Evolutionary conservation across 176 grass and related monocot species (phyloP).

Genomic region (Bothriochloa decipiens): DNA sequence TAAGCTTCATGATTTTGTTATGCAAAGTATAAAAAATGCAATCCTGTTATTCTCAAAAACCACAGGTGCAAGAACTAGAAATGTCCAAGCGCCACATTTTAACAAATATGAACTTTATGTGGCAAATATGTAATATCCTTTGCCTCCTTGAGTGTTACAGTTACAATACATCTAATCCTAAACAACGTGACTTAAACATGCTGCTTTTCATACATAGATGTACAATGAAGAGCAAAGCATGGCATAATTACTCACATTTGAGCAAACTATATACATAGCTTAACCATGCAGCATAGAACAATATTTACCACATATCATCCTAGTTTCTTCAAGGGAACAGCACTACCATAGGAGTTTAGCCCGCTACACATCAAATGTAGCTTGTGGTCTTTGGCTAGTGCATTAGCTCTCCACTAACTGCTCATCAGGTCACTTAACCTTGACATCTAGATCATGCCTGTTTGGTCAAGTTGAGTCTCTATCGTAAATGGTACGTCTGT

Average conservation of each 20-base stretch:
- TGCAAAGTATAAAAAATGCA: neutral
- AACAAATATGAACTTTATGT: slow-evolving; percentile 6
- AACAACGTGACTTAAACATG: neutral
- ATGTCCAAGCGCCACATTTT: neutral
- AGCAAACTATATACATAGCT: neutral
- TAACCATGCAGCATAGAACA: neutral
- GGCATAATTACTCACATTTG: neutral
- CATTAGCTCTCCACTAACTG: neutral
- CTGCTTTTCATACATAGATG: neutral
- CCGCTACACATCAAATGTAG: neutral
- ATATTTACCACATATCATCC: neutral
- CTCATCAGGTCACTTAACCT: neutral
- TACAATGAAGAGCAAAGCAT: neutral
- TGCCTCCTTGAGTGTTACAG: neutral
- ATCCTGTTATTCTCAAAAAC: neutral
- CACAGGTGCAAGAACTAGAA: slow-evolving; percentile 22
- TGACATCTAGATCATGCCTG: neutral
- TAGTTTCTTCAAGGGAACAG: slow-evolving; percentile 11
- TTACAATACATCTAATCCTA: neutral
- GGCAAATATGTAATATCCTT: neutral
- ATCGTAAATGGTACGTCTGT: neutral
- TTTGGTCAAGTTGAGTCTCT: neutral
- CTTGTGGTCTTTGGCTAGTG: neutral
- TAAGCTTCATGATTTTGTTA: slow-evolving; percentile 40
- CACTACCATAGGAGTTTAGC: neutral